Evolutionary conservation across 176 grass and related monocot genomes (phyloP).

Genomic region (Zoysia japonica): DNA sequence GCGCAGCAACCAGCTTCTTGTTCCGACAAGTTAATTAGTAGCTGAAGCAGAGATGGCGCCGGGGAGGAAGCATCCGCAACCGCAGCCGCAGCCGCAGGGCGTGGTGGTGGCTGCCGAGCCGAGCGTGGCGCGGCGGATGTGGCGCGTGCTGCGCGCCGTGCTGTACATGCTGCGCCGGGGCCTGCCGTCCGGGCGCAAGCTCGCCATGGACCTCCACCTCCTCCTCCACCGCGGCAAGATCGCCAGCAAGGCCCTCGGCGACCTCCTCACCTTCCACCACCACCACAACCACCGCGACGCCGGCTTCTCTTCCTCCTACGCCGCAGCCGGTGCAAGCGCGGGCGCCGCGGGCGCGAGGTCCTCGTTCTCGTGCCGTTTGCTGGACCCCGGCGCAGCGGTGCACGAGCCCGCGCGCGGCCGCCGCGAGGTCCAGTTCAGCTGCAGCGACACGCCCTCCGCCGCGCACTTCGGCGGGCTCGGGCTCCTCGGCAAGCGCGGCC

Average conservation of each 20-base stretch:
- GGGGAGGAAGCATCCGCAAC: background rate
- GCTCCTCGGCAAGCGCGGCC: constrained; percentile 24
- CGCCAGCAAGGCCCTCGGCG: constrained; percentile 64
- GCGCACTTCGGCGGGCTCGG: background rate
- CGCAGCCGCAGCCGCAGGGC: constrained; percentile 3
- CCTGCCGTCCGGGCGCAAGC: constrained; percentile 69
- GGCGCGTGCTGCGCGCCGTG: constrained; percentile 67
- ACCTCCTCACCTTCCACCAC: constrained; percentile 54
- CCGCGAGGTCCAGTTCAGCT: constrained; percentile 89
- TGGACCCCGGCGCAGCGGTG: constrained; percentile 44
- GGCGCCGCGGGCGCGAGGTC: background rate
- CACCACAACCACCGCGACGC: background rate
- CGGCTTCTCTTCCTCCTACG: background rate
- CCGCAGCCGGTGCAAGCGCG: too few relatives aligned
- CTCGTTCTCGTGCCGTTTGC: constrained; percentile 39
- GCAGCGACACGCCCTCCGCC: constrained; percentile 71
- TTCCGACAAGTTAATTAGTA: background rate
- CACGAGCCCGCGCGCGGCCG: constrained; percentile 41
- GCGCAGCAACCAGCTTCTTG: background rate
- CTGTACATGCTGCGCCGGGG: constrained; percentile 71
- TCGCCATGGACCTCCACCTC: constrained; percentile 73
- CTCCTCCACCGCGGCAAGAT: constrained; percentile 76
- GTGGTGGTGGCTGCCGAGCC: background rate
- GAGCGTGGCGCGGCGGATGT: constrained; percentile 54
- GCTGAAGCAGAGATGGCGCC: background rate